Percentiles rank a stretch among this genome's conserved stretches.
phyloP scores from a whole-genome alignment of 2,329 filamentous ascomycete genomes.

The Fonsecaea erecta region DNA sequence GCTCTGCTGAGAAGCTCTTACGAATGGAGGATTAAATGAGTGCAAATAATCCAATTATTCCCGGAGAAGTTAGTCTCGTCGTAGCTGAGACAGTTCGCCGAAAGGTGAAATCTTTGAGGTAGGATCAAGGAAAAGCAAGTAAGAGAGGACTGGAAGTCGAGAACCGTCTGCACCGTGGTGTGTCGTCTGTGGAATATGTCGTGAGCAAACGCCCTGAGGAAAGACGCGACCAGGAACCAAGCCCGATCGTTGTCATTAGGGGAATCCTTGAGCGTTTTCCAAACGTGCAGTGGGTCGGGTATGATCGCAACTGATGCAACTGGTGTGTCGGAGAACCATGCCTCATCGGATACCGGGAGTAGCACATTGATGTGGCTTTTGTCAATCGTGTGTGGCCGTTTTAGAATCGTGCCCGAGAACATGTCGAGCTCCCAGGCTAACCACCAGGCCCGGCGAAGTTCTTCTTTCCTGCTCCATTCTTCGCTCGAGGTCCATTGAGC shows the following conservation, averaged over 20 bases:
- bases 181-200: slow-evolving; percentile 4
- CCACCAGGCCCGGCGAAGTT: slow-evolving; percentile 19
- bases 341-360: slow-evolving; percentile 15
- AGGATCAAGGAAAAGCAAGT: slow-evolving; percentile 8
- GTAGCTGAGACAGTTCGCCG: not conserved
- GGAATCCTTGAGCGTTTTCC: slow-evolving; percentile 7
- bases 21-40: slow-evolving; percentile 7
- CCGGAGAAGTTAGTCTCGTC: not conserved
- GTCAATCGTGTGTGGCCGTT: slow-evolving; percentile 11
- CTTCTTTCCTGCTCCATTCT: slow-evolving; percentile 13
- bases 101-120: slow-evolving; percentile 3
- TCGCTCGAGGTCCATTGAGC: not conserved
- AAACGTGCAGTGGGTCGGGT: not conserved
- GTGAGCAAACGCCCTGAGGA: not conserved
- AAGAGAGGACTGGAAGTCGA: slow-evolving; percentile 1
- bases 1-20: not conserved
- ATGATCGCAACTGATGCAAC: not conserved
- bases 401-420: not conserved
- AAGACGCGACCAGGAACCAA: slow-evolving; percentile 12
- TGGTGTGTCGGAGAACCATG: slow-evolving; percentile 7
- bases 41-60: slow-evolving; percentile 6
- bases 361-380: not conserved
- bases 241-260: slow-evolving; percentile 12
- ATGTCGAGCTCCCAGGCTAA: slow-evolving; percentile 19
- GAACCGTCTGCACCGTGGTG: not conserved